phyloP scores from a whole-genome alignment of 768 basidiomycete species.

The Leccinum longicurvipes region DNA sequence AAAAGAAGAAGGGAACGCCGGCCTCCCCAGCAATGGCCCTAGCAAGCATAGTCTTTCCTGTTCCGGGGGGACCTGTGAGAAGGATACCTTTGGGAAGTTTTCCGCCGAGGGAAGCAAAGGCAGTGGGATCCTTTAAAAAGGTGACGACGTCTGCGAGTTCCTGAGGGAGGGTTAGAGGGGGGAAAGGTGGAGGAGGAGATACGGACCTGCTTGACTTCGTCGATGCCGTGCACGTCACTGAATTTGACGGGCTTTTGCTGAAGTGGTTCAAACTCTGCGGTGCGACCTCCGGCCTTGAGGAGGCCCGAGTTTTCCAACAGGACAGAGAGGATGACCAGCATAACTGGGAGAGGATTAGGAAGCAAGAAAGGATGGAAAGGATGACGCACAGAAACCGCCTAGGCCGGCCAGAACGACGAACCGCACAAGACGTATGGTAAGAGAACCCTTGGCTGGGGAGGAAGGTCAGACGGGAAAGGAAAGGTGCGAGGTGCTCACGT shows the following conservation, averaged over 20 bases:
- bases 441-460: conserved; percentile 60
- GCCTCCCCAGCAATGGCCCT: conserved; percentile 97
- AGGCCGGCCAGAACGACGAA: conserved; percentile 57
- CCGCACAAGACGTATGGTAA: conserved; percentile 59
- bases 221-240: conserved; percentile 94
- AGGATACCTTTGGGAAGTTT: conserved; percentile 93
- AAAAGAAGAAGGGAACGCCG: conserved; percentile 95
- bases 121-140: conserved; percentile 90
- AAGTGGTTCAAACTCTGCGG: conserved; percentile 78
- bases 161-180: conserved; percentile 35
- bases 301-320: conserved; percentile 92
- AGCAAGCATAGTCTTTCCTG: conserved; percentile 83
- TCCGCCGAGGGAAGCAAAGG: conserved; percentile 88
- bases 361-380: neutral
- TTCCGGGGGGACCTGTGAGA: conserved; percentile 88
- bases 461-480: neutral
- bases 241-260: conserved; percentile 85
- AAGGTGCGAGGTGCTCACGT: conserved; percentile 45
- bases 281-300: conserved; percentile 81
- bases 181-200: neutral
- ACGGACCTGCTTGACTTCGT: conserved; percentile 89
- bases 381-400: conserved; percentile 61
- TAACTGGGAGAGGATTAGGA: conserved; percentile 42
- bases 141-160: conserved; percentile 93
- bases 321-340: conserved; percentile 83